These are phyloP conservation scores for Hirschioporus abietinus DNA, from an alignment of 768 basidiomycete species.

Conservation along the genomic window DNA sequence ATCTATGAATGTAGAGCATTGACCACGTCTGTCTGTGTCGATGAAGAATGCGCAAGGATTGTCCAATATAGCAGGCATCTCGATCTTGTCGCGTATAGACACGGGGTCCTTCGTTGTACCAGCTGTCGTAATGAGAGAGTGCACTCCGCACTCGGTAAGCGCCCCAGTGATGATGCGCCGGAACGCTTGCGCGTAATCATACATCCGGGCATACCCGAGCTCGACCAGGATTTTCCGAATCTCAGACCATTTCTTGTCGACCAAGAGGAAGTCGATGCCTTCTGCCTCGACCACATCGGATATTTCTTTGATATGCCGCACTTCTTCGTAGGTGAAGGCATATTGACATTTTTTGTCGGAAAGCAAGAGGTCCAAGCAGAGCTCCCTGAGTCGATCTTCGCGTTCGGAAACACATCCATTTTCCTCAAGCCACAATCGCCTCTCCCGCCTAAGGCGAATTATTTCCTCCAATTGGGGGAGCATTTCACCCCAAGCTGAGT, in stretches of 20 bases:
- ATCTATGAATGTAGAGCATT: not conserved
- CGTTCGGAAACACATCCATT: not conserved
- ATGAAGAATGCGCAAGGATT: not conserved
- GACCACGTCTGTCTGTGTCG: not conserved
- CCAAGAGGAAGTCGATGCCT: not conserved
- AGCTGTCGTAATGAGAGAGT: not conserved
- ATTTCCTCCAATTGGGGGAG: not conserved
- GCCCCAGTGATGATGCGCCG: not conserved
- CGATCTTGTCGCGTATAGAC: not conserved
- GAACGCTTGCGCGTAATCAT: too few species aligned
- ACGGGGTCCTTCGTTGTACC: not conserved
- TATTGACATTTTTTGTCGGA: not conserved
- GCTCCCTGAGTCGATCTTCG: not conserved
- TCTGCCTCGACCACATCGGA: not conserved
- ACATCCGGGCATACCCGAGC: not conserved
- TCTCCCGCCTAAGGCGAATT: not conserved
- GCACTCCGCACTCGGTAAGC: not conserved
- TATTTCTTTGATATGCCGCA: not conserved
- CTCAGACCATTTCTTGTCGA: not conserved
- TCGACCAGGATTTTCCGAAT: not conserved
- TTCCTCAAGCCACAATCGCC: not conserved
- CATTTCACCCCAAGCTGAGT: not conserved
- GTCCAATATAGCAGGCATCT: not conserved
- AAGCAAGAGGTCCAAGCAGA: not conserved
- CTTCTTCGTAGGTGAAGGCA: not conserved